Evolutionary conservation across 2,329 filamentous ascomycete genomes (phyloP), one percentile per base, ranked within the genome.

Genomic region (Chaetomiaceae sp.): DNA sequence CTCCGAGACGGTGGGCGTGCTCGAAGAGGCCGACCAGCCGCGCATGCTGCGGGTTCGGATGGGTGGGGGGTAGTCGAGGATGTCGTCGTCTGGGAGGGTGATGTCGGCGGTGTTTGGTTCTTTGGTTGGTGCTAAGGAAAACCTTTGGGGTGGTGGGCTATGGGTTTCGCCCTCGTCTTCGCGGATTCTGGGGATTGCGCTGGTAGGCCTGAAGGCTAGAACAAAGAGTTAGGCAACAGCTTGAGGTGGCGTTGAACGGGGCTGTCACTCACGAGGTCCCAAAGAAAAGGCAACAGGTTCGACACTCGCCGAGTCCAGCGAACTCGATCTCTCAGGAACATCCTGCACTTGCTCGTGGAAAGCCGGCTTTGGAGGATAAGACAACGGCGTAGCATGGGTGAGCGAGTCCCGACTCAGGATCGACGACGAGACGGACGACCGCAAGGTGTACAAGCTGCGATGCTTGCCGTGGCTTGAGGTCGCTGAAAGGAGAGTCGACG

Each of bases 21-120:
- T 66, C 0, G 74, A 75, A 2, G 72, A 72, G 9, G 72, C 63
- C 4, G 75, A 77, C 66, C 68, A 73, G 17, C 53, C 69, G 3
- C 69, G 67, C 2, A 71, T 54, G 42, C 69, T 72, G 63, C 72
- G 65, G 48, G 68, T 67, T 20, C 68, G 46, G 22, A 59, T 62
- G 4, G 69, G 58, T 3, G 72, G 69, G 6, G 71, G 63, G 19
- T 68, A 61, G 42, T 71, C 72, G 14, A 68, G 66, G 1, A 70
- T 65, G 9, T 74, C 69, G 17, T 69, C 63, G 23, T 51, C 47
- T 6, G 38, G 27, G 8, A 50, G 29, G 23, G 23, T 20, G n/a
- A 37, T 20, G 38, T 37, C 20, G 22, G 38, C n/a, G 14, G 20
- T 38, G 5, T 23, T 4, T n/a, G 1, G n/a, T 22, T 11, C n/a